These are phyloP conservation scores for Claviceps citrina DNA, from an alignment of 2,329 filamentous ascomycete genomes.

Conservation along the genomic window DNA sequence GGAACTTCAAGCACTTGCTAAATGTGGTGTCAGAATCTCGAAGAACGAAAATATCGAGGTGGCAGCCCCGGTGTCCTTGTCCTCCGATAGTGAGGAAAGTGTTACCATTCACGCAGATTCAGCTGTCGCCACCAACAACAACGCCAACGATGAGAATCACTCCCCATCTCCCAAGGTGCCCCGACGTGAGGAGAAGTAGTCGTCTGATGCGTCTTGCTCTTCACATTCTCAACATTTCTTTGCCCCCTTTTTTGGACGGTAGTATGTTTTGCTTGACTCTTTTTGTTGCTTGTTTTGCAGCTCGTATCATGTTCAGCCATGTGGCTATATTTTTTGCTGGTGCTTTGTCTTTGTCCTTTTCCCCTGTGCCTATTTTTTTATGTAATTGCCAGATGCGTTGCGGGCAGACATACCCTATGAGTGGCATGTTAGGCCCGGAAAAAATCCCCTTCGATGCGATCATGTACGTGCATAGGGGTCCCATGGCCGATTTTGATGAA, in stretches of 20 bases:
- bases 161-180: constrained; percentile 33
- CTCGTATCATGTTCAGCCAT: constrained; percentile 7
- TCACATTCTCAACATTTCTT: background rate
- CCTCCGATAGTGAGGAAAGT: constrained; percentile 37
- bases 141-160: constrained; percentile 28
- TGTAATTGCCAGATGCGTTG: constrained; percentile 6
- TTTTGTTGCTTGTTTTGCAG: constrained; percentile 5
- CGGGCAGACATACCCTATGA: constrained; percentile 15
- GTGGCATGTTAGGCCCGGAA: constrained; percentile 22
- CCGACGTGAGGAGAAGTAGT: constrained; percentile 16
- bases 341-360: constrained; percentile 6
- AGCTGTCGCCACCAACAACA: constrained; percentile 19
- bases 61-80: constrained; percentile 23
- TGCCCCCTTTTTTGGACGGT: constrained; percentile 2
- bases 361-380: constrained; percentile 7
- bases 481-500: constrained; percentile 16
- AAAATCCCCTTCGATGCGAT: constrained; percentile 4
- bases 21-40: constrained; percentile 20
- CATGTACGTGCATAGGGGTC: constrained; percentile 7
- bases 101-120: constrained; percentile 39
- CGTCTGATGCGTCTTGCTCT: constrained; percentile 1
- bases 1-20: constrained; percentile 17
- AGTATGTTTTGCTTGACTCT: constrained; percentile 7
- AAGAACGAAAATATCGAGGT: constrained; percentile 26
- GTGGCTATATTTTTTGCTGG: constrained; percentile 6